A percentile compares a stretch with the other conserved stretches of the same genome.
phyloP scores from a whole-genome alignment of 2,329 filamentous ascomycete species.

The Eutypella sp. region DNA sequence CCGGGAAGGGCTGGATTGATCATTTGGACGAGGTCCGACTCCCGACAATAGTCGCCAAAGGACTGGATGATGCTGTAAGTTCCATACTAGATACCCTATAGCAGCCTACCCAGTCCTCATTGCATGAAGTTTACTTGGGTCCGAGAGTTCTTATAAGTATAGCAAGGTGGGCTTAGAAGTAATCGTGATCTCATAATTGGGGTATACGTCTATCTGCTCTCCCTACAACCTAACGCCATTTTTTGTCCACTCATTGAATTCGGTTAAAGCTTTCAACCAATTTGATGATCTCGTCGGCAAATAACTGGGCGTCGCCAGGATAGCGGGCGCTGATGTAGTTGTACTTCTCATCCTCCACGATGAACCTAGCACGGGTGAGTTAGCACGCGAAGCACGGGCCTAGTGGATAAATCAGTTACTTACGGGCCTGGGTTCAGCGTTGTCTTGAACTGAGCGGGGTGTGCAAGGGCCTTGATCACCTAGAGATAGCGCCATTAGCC shows the following conservation, averaged over 20 bases:
- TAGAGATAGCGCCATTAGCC: conserved; percentile 13
- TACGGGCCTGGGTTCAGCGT: conserved; percentile 38
- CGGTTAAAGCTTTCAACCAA: conserved; percentile 31
- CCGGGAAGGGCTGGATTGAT: conserved; percentile 61
- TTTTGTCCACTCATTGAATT: conserved; percentile 13
- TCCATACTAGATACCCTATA: conserved; percentile 20
- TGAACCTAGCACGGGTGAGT: conserved; percentile 34
- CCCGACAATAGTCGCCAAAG: conserved; percentile 50
- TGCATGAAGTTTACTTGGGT: background rate
- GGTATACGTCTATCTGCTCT: background rate
- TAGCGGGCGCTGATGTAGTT: conserved; percentile 46
- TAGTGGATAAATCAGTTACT: conserved; percentile 18
- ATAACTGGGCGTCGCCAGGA: conserved; percentile 37
- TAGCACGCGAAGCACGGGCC: too few species aligned
- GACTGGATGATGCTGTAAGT: conserved; percentile 53
- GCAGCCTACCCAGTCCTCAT: conserved; percentile 1
- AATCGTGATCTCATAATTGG: conserved; percentile 1
- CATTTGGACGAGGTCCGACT: conserved; percentile 41
- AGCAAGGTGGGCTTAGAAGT: conserved; percentile 4
- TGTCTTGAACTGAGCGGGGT: conserved; percentile 40
- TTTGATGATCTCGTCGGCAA: conserved; percentile 37
- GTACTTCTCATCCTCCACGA: conserved; percentile 42
- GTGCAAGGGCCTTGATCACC: conserved; percentile 38
- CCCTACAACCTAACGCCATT: background rate
- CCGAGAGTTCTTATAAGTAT: background rate